Base-by-base conservation (phyloP, 306 rosid species). In the Cajanus cajan region DNA sequence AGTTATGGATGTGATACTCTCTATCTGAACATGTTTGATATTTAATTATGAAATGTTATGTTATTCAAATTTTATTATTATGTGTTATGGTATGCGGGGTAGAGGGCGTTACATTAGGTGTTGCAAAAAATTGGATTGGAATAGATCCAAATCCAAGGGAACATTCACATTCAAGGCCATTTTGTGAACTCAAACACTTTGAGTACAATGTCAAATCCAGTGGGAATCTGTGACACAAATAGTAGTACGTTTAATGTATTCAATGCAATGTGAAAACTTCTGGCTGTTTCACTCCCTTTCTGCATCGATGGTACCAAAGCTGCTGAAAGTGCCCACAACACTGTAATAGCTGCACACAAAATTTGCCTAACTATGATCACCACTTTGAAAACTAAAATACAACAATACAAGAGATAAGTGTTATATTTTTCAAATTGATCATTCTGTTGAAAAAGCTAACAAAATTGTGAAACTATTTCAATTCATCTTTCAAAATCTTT, bases 291-390 rank as follows among this genome's bases (percentile, higher is more conserved):
- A 70, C 69, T 88, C 51, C 98, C 98, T 73, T 80, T 93, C 79
- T 90, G 94, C 98, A 93, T 93, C 82, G 94, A 85, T 66, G 98
- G 96, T 15, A 87, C 91, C 33, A 93, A 87, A 6, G 98, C 82
- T 31, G 98, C 98, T 2, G 98, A 88, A 0, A 89, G 82, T 67
- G 98, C 98, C 98, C 98, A 93, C 2, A 88, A 88, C 22, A 86
- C 91, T 28, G 98, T 84, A 62, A 93, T 93, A 16, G 71, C 98
- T 93, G 94, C 14, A 58, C 13, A 66, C 64, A 80, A 79, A 12
- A 36, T 70, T 16, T 16, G 77, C 36, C 78, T 33, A 18, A 57
- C 72, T 28, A 28, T 28, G 4, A 14, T 81, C 83, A 77, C 31
- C 1, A 1, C 31, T 28, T 28, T 28, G 2, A 28, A 28, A 28